A percentile compares a stretch with the other conserved stretches of the same genome.
phyloP scores from a whole-genome alignment of 495 filamentous ascomycete genomes.

The Paragyromitra xinjiangensis region DNA sequence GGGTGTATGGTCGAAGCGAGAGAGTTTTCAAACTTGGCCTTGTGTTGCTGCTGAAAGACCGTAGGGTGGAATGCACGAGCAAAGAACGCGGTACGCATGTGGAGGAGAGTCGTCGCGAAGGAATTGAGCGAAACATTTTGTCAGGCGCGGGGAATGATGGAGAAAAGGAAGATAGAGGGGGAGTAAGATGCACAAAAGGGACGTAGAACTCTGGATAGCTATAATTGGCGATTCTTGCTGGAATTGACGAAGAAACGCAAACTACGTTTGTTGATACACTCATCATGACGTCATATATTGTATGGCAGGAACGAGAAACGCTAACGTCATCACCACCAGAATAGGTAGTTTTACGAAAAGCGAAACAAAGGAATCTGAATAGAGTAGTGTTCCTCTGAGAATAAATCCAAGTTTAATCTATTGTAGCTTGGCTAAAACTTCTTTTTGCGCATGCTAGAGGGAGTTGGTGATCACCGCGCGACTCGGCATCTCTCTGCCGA shows the following conservation, averaged over 20 bases:
- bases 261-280: constrained; percentile 13
- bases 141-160: constrained; percentile 22
- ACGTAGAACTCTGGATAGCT: background rate
- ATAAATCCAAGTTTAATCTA: too few species aligned
- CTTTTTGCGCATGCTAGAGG: too few species aligned
- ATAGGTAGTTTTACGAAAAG: background rate
- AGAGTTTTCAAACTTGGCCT: background rate
- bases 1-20: background rate
- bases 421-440: too few species aligned
- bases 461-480: too few species aligned
- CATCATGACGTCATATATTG: constrained; percentile 32
- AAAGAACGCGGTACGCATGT: background rate
- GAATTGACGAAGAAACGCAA: too few species aligned
- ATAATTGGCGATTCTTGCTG: background rate
- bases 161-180: background rate
- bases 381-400: too few species aligned
- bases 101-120: constrained; percentile 55
- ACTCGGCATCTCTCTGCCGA: too few species aligned
- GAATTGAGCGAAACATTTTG: constrained; percentile 59
- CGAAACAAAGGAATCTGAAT: too few species aligned
- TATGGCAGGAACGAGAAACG: background rate
- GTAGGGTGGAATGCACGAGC: background rate
- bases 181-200: background rate
- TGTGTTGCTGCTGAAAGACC: background rate
- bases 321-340: background rate